Conservation (phyloP, 306 rosid species). For the Vigna hirtella region DNA sequence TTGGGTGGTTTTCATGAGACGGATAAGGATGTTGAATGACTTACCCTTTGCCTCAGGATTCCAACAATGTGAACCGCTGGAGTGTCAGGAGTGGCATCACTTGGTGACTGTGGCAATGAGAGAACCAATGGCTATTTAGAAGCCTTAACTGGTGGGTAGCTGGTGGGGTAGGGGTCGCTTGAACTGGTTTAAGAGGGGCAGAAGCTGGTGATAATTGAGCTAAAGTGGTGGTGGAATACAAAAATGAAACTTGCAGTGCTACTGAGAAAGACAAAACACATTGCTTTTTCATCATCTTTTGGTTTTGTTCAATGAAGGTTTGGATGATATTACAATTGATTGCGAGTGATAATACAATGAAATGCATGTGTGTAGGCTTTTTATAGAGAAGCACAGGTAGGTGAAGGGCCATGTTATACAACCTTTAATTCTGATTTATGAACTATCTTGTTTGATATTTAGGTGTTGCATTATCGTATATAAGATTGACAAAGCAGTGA, state of each 20-base stretch:
- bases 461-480: slow-evolving; percentile 34
- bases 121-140: slow-evolving; percentile 52
- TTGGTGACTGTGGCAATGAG: slow-evolving; percentile 47
- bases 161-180: neutral
- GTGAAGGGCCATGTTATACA: slow-evolving; percentile 27
- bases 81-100: slow-evolving; percentile 47
- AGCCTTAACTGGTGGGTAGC: slow-evolving; percentile 23
- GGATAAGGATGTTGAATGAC: too few species aligned
- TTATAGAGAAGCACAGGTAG: slow-evolving; percentile 50
- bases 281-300: slow-evolving; percentile 30
- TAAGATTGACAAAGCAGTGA: slow-evolving; percentile 43
- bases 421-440: slow-evolving; percentile 29
- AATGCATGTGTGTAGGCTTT: neutral
- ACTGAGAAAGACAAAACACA: slow-evolving; percentile 22
- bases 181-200: slow-evolving; percentile 45
- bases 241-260: slow-evolving; percentile 25
- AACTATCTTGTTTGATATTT: slow-evolving; percentile 30
- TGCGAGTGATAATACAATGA: neutral
- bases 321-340: neutral
- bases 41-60: too few species aligned
- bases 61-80: too few species aligned
- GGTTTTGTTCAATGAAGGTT: neutral
- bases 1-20: too few species aligned
- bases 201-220: slow-evolving; percentile 55
- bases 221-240: slow-evolving; percentile 29